A percentile compares a stretch with the other conserved stretches of the same genome.
Evolutionary conservation across 1,139 yeast species (phyloP).

Genomic region (Debaryomyces psychrophilus): DNA sequence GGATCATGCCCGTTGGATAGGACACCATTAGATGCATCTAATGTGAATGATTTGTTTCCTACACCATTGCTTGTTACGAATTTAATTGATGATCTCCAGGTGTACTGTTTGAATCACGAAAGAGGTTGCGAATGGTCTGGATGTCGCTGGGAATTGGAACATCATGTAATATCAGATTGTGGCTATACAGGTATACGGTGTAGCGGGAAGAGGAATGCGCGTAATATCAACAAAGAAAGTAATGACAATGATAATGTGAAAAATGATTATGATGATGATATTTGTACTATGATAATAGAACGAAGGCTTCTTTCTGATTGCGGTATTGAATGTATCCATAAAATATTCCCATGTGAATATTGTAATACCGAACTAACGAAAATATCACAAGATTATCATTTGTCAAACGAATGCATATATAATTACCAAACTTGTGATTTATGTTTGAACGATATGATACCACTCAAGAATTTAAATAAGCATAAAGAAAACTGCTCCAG

Average conservation of each 20-base stretch:
- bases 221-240: constrained; percentile 2
- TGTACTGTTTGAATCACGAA: constrained; percentile 53
- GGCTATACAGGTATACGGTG: constrained; percentile 55
- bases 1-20: constrained; percentile 69
- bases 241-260: constrained; percentile 7
- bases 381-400: constrained; percentile 37
- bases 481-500: constrained; percentile 42
- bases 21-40: constrained; percentile 43
- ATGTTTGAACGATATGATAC: constrained; percentile 47
- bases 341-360: constrained; percentile 35
- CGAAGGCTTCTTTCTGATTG: constrained; percentile 23
- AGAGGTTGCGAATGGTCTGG: constrained; percentile 65
- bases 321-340: constrained; percentile 37
- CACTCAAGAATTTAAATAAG: constrained; percentile 32
- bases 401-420: constrained; percentile 41
- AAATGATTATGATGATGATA: constrained; percentile 13
- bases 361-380: constrained; percentile 42
- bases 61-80: constrained; percentile 66
- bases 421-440: constrained; percentile 45
- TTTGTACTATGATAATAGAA: constrained; percentile 25
- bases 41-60: constrained; percentile 53
- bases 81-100: constrained; percentile 62
- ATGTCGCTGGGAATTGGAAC: constrained; percentile 60
- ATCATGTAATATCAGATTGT: constrained; percentile 55
- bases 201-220: constrained; percentile 25